A percentile compares a stretch with the other conserved stretches of the same genome.
Evolutionary conservation across 306 rosid species (phyloP).

Genomic region (Medicago lupulina): DNA sequence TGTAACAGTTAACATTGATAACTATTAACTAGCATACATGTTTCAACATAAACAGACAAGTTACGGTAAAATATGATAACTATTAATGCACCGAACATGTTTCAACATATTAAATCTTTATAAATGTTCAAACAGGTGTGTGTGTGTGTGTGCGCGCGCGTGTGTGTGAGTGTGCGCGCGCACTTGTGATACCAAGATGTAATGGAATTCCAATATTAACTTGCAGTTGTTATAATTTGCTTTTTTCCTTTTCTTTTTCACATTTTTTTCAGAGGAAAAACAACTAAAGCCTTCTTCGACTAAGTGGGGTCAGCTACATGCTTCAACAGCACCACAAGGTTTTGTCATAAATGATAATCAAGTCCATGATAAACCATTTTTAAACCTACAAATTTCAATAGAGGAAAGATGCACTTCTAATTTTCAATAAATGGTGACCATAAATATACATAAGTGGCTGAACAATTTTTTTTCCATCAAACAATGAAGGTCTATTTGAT

Average conservation of each 20-base stretch:
- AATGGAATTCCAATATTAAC: constrained; percentile 28
- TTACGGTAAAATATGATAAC: not conserved
- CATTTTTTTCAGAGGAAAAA: not conserved
- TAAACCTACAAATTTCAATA: not conserved
- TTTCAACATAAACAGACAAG: constrained; percentile 23
- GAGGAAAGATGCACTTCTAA: constrained; percentile 8
- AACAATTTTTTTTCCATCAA: not conserved
- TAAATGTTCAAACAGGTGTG: constrained; percentile 1
- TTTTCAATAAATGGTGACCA: not conserved
- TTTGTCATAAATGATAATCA: not conserved
- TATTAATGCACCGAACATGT: constrained; percentile 12
- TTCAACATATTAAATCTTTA: constrained; percentile 21
- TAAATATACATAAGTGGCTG: not conserved
- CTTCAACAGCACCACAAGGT: not conserved
- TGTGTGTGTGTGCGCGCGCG: not conserved
- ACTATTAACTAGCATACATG: constrained; percentile 32
- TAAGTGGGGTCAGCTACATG: not conserved
- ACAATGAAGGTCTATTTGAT: no score
- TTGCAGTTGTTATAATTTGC: not conserved
- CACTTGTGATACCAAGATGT: constrained; percentile 5
- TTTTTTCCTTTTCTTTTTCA: not conserved
- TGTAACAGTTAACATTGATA: constrained; percentile 44
- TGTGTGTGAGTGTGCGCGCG: not conserved
- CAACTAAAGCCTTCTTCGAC: not conserved
- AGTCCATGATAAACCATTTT: not conserved